Base-by-base conservation (phyloP, 2,329 filamentous ascomycete genomes). In the Colletotrichum godetiae region DNA sequence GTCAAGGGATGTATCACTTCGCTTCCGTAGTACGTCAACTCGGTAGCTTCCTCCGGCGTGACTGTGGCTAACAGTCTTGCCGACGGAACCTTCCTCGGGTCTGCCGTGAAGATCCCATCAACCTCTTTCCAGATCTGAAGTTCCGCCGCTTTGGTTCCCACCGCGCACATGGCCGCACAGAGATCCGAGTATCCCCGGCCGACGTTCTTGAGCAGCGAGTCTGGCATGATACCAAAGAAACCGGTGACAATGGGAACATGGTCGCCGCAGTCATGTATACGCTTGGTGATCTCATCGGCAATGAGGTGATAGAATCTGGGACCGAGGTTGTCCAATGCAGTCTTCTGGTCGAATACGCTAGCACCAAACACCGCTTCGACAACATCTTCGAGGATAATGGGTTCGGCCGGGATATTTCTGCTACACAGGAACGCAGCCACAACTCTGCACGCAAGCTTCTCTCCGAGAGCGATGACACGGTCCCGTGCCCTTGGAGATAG, bases 111-210 rank as follows among this genome's bases (percentile, higher is more conserved):
- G 80, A 98, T 97, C 72, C 95, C 95, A 81, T 99, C 96, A 6
- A 98, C 97, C 82, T 99, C 97, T 85, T 98, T 98, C 97, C 97
- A 98, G 75, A 99, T 94, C 83, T 99, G 97, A 60, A 99, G 88
- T 82, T 99, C 97, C 67, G 92, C 86, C 0, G 97, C 97, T 77
- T 90, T 87, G 24, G 97, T 86, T 3, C 95, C 96, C 10, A 99
- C 95, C 1, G 97, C 95, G 59, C 95, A 92, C 29, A 99, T 87
- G 4, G 96, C 95, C 13, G 97, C 96, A 81, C 97, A 98, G 56
- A 99, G 89, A 83, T 99, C 97, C 12, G 97, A 98, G 84, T 99
- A 99, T 24, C 97, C 97, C 78, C 97, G 93, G 24, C 97, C 97
- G 75, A 98, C 93, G 57, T 90, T 90, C 77, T 95, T 93, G 78